Base-by-base conservation (phyloP, 208 protist genomes). In the Vickermania ingenoplastis region DNA sequence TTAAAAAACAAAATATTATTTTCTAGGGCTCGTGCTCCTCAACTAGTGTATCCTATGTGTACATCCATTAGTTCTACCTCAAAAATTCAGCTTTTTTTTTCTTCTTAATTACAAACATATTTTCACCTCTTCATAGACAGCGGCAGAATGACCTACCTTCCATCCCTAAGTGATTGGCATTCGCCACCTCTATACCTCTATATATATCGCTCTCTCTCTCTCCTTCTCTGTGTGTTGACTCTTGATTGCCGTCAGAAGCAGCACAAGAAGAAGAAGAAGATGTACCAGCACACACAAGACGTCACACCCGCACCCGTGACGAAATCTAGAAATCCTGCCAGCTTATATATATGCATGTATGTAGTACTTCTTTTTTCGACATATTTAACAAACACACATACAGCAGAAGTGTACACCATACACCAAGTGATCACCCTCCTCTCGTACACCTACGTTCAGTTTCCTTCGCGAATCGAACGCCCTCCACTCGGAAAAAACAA, bases 271-370 rank as follows among this genome's bases (percentile, higher is more conserved):
- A 45, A 45, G 17, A 45, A 45, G 36, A 45, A 17, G 17, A 45
- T n/a, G 17, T n/a, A 45, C 7, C 7, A 45, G 17, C 7, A 45
- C 7, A 45, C 7, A 45, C 7, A 45, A 45, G 36, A 45, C 36
- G 36, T 17, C 17, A 45, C 36, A 45, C 17, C 17, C 7, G 17
- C 7, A 45, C 7, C 7, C 17, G 36, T 45, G 36, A 7, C 7
- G 17, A 59, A 25, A 59, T 13, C 28, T 48, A 59, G 22, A 59
- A 27, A 49, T 48, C 2, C 25, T n/a, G 24, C 3, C 22, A 54
- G 25, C 23, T 51, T 55, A 64, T 30, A 27, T 54, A 58, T 68
- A 29, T 55, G 53, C 62, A 14, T 48, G 21, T 31, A 23, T 27
- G n/a, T 24, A n/a, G 30, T 5, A 49, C 24, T 28, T 59, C 36